Base-by-base conservation (phyloP, 2,329 filamentous ascomycete genomes). In the Trichophyton rubrum region DNA sequence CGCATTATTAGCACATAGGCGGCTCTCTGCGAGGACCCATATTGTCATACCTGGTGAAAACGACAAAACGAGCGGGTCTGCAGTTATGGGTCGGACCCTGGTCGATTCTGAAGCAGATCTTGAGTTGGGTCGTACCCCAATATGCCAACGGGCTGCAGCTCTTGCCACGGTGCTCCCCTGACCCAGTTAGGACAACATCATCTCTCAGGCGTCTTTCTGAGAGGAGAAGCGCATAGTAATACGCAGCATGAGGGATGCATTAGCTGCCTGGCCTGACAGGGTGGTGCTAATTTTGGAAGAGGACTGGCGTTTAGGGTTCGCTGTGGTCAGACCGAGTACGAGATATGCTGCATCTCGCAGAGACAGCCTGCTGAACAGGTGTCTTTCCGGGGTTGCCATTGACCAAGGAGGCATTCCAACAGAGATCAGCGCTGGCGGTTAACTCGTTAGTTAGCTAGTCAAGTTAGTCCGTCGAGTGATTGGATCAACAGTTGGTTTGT, bases 101-200 rank as follows among this genome's bases (percentile, higher is more conserved):
- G 55, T 43, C 55, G n/a, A 43, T 57, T 57, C 55, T 57, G 55
- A 57, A 22, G 55, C 55, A 57, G 55, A 57, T 43, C 55, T 38
- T 40, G 33, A 4, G 38, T 57, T 57, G 20, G 55, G 15, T n/a
- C 38, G 30, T 17, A 40, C 22, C 49, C 27, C 13, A 53, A 30
- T 43, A 43, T 53, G 49, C 49, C 22, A 53, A 27, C 49, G 15
- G 49, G 22, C 22, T 53, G 22, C 49, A 27, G 20, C 49, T 30
- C 49, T 53, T 53, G 49, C 49, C 49, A 53, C 49, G 49, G 49
- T 53, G 22, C 30, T 53, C 17, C 27, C 24, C 49, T 2, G 40
- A 24, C 24, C 49, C 49, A 24, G 24, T 17, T 33, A 33, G 13
- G 20, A 24, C n/a, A 24, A 30, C 49, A n/a, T 53, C 22, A 30